These are phyloP conservation scores for Backusella parvicylindrica DNA, from an alignment of 192 early-diverging fungal species.

Conservation along the genomic window DNA sequence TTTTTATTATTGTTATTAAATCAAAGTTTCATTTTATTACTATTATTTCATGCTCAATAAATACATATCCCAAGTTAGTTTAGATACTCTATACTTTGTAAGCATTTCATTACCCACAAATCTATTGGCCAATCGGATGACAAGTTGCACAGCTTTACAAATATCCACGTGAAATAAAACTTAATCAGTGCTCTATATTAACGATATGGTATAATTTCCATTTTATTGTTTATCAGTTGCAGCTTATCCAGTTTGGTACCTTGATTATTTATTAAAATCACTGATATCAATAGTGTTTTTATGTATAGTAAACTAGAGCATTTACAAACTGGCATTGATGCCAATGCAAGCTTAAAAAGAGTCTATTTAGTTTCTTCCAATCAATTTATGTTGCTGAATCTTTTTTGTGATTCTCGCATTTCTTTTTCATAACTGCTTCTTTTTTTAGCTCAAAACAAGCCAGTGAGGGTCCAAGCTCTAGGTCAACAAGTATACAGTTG, in stretches of 20 bases:
- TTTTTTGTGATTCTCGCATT: neutral
- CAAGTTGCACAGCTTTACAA: neutral
- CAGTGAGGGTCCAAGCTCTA: neutral
- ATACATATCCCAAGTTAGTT: neutral
- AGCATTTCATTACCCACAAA: neutral
- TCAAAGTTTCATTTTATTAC: neutral
- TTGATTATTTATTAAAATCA: neutral
- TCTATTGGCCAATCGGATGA: neutral
- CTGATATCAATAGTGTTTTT: neutral
- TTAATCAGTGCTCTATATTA: neutral
- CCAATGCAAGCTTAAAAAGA: neutral
- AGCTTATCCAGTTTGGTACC: neutral
- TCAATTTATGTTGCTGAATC: neutral
- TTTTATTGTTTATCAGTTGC: neutral
- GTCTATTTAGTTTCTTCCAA: neutral
- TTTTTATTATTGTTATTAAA: neutral
- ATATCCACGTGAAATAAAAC: slow-evolving; percentile 3
- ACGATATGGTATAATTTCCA: neutral
- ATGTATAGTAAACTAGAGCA: neutral
- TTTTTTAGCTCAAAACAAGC: neutral
- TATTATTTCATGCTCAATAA: neutral
- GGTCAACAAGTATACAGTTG: neutral
- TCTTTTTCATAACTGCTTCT: neutral
- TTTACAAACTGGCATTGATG: neutral
- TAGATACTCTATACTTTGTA: neutral